These are phyloP conservation scores for Luzula sylvatica DNA, from an alignment of 176 grass and related monocot genomes.

Conservation along the genomic window DNA sequence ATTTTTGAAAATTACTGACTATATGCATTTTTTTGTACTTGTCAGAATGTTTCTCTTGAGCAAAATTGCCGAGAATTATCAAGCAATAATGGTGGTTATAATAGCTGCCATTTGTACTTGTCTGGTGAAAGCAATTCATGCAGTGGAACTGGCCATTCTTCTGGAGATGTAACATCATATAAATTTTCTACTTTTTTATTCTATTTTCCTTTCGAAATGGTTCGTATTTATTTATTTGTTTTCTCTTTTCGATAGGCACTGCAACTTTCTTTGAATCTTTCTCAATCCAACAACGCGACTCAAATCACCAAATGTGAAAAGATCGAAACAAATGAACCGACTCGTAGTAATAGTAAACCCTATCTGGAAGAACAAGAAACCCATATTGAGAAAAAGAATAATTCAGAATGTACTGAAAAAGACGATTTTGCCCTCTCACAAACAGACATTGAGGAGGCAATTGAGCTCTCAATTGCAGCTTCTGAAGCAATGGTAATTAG, in stretches of 20 bases:
- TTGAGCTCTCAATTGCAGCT: constrained; percentile 81
- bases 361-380: constrained; percentile 24
- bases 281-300: constrained; percentile 30
- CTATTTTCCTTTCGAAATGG: neutral
- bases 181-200: too few species aligned
- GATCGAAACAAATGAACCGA: constrained; percentile 8
- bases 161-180: constrained; percentile 35
- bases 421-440: constrained; percentile 31
- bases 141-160: constrained; percentile 9
- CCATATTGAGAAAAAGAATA: constrained; percentile 21
- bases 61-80: constrained; percentile 1
- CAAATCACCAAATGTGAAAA: constrained; percentile 23
- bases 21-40: neutral
- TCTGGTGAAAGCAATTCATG: constrained; percentile 51
- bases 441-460: constrained; percentile 41
- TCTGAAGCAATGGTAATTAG: constrained; percentile 90
- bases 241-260: constrained; percentile 28
- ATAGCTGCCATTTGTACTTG: constrained; percentile 37
- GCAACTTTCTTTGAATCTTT: constrained; percentile 56
- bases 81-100: constrained; percentile 12
- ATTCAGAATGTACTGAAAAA: constrained; percentile 20
- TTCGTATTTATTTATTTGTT: constrained; percentile 8
- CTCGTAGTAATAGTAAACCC: neutral
- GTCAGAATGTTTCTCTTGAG: constrained; percentile 22
- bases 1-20: neutral